Base-by-base conservation (phyloP, 768 basidiomycete genomes). In the Cystofilobasidium ferigula region DNA sequence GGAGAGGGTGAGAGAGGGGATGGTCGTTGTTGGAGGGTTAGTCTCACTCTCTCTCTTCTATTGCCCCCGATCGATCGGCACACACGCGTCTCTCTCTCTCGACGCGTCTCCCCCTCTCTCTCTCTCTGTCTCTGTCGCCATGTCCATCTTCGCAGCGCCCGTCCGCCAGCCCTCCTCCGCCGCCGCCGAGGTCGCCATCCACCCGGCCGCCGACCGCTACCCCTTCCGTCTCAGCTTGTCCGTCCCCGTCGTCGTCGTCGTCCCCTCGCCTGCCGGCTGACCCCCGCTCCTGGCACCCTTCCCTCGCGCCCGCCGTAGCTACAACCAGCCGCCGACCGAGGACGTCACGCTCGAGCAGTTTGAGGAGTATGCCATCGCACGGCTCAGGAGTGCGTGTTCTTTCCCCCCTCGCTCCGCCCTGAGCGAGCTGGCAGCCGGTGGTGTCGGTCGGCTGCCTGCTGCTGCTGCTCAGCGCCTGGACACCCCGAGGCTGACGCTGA, bases 271-370 rank as follows among this genome's bases (percentile, higher is more conserved):
- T 26, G 34, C 5, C 18, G 12, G 14, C 24, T 38, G 22, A n/a
- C 4, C 16, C 18, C n/a, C 38, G 18, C 42, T 9, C 14, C 14
- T 16, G 38, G 16, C 14, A 3, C 9, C 36, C 30, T 30, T 8
- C 22, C 14, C 12, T 64, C 58, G 61, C 24, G 45, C 53, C 51
- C n/a, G n/a, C 2, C n/a, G 28, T 62, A 95, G 92, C 76, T 98
- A 99, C 73, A 86, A 93, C 71, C 78, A 73, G 22, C 89, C 93
- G 26, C 95, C 95, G 24, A 75, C 81, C 20, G 85, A 85, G 63
- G 91, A 98, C 72, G 86, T 98, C 24, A 91, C 91, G 1, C 79
- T 98, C 22, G 95, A 98, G 74, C 88, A 97, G 69, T 99, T 99
- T 71, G 95, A 99, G 74, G 85, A 81, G 3, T 88, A 82, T 73